Base-by-base conservation (phyloP, 352 stramenopile species). In the Phytopythium mirpurense region DNA sequence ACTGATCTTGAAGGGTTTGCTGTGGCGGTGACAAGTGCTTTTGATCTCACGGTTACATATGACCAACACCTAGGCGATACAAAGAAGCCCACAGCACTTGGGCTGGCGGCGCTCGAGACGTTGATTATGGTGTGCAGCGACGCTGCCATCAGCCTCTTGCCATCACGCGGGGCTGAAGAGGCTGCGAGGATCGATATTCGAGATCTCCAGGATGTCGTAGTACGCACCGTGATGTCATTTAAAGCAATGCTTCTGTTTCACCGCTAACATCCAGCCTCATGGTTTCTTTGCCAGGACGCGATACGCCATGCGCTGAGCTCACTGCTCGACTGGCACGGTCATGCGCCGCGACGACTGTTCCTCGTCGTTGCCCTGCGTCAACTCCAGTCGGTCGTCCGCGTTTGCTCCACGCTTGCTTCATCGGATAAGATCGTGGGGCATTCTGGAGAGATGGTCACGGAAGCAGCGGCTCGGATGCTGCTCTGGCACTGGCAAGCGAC, bases 401-500 rank as follows among this genome's bases (percentile, higher is more conserved):
- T 16, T 41, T 51, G 32, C 21, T 24, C 45, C 21, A 10, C 29
- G 4, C 19, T 34, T 14, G 8, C 23, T 0, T 35, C 23, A 3
- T 16, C 47, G 5, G 35, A 18, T 10, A 8, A 23, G 6, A 4
- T 32, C 19, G 12, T 19, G 31, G 19, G 3, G n/a, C n/a, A 1
- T 31, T 10, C 29, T 19, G 14, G 44, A 11, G 23, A 5, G 16
- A 35, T 14, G 24, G 4, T 4, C n/a, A 5, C 19, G 0, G 24
- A 32, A 49, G 12, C 29, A 32, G 52, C 41, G 9, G 6, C 75
- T 6, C 56, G 70, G 21, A 66, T 76, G 54, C 16, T 88, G 1
- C 65, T 58, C n/a, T 91, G 81, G 81, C 78, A 91, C 46, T 91
- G 78, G 81, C 73, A 68, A 15, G 54, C 65, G 26, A 66, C 61